phyloP scores from a whole-genome alignment of 768 basidiomycete genomes.

The Trametes cinnabarina region DNA sequence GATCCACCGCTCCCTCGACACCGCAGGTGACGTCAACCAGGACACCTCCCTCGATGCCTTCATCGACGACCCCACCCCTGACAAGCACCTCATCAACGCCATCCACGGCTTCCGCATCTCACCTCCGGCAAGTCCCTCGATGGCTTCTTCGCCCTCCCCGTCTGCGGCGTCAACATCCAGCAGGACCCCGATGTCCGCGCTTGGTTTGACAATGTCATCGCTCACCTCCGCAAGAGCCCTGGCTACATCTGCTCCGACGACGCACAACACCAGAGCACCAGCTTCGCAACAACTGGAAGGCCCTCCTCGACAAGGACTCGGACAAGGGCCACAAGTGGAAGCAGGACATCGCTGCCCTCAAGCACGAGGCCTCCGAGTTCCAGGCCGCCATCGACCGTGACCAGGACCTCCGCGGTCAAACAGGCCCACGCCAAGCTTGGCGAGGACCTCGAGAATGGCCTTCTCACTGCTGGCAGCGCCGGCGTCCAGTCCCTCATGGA shows the following conservation, averaged over 20 bases:
- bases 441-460: constrained; percentile 46
- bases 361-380: constrained; percentile 44
- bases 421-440: constrained; percentile 49
- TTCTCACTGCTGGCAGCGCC: constrained; percentile 38
- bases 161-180: constrained; percentile 47
- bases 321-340: constrained; percentile 50
- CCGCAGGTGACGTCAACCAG: constrained; percentile 43
- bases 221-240: constrained; percentile 44
- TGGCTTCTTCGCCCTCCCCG: constrained; percentile 43
- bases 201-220: constrained; percentile 57
- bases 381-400: constrained; percentile 48
- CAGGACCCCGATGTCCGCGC: constrained; percentile 50
- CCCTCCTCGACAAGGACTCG: constrained; percentile 44
- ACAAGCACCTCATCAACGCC: constrained; percentile 57
- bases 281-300: constrained; percentile 50
- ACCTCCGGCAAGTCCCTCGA: constrained; percentile 50
- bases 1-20: constrained; percentile 49
- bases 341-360: constrained; percentile 43
- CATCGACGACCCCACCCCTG: constrained; percentile 60
- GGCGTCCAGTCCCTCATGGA: constrained; percentile 55
- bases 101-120: constrained; percentile 40
- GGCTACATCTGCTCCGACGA: constrained; percentile 56
- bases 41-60: constrained; percentile 50
- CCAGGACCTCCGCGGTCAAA: constrained; percentile 46
- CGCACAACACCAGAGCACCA: constrained; percentile 37